These are phyloP conservation scores for Ramularia endophylla DNA, from an alignment of 2,329 filamentous ascomycete species.

Conservation along the genomic window DNA sequence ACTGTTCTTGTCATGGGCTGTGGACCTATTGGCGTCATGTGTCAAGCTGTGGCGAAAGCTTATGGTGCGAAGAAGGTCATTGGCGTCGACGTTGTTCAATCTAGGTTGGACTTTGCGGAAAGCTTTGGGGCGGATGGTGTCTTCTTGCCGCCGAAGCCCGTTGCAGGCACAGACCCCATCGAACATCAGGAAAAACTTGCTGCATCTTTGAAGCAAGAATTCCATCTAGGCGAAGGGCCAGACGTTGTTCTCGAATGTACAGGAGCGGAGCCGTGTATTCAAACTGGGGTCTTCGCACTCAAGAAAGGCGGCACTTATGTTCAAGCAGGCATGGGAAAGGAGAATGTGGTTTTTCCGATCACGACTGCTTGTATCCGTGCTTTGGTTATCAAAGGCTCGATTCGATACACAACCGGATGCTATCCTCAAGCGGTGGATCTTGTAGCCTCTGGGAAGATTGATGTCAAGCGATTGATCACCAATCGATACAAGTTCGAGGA, in stretches of 20 bases:
- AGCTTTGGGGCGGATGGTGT: constrained; percentile 39
- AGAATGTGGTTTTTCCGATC: constrained; percentile 49
- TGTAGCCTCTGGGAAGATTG: constrained; percentile 44
- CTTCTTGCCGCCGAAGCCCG: constrained; percentile 34
- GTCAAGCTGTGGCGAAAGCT: constrained; percentile 73
- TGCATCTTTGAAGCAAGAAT: constrained; percentile 34
- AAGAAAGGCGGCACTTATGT: constrained; percentile 45
- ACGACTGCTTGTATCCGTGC: constrained; percentile 45
- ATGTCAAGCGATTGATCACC: constrained; percentile 37
- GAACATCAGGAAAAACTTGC: constrained; percentile 37
- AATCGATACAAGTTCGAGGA: constrained; percentile 41
- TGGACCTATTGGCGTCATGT: constrained; percentile 68
- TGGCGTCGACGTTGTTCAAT: constrained; percentile 73
- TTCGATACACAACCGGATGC: constrained; percentile 47
- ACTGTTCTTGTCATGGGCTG: constrained; percentile 42
- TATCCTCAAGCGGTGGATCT: constrained; percentile 47
- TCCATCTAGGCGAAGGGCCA: constrained; percentile 39
- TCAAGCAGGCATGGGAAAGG: constrained; percentile 47
- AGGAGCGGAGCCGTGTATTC: constrained; percentile 44
- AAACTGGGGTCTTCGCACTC: constrained; percentile 40
- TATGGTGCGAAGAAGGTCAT: constrained; percentile 77
- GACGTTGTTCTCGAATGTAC: constrained; percentile 48
- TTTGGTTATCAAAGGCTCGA: constrained; percentile 46
- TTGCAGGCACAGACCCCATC: constrained; percentile 30
- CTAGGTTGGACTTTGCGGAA: constrained; percentile 70